phyloP scores from a whole-genome alignment of 75 land plant species.

The Larix kaempferi region DNA sequence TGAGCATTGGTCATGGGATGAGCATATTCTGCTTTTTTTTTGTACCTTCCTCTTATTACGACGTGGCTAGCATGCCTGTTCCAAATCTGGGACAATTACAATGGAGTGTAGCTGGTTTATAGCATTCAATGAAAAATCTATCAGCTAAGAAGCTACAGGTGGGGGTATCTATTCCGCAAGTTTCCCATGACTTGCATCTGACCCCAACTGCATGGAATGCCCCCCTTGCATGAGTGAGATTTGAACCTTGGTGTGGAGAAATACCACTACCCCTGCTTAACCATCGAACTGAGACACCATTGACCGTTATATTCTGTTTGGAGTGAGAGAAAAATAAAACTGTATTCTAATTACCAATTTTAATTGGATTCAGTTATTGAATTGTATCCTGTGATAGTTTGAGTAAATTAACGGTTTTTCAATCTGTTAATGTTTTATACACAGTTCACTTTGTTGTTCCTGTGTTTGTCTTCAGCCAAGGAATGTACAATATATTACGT shows the following conservation, averaged over 20 bases:
- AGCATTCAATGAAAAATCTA: no score
- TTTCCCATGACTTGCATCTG: no score
- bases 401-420: background rate
- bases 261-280: no score
- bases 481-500: slow-evolving; percentile 49
- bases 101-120: background rate
- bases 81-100: background rate
- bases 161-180: no score
- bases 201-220: no score
- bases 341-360: no score
- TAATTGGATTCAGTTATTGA: background rate
- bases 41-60: background rate
- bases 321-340: no score
- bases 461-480: slow-evolving; percentile 35
- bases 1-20: background rate
- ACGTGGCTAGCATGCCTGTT: background rate
- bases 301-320: no score
- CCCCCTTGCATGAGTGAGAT: no score
- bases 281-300: no score
- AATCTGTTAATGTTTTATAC: slow-evolving; percentile 6
- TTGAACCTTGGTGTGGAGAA: no score
- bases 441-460: background rate
- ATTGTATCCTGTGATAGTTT: background rate
- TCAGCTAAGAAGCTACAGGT: no score
- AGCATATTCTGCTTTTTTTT: background rate